Evolutionary conservation across 305 asterid genomes (phyloP).

Genomic region (Ruellia speciosa): DNA sequence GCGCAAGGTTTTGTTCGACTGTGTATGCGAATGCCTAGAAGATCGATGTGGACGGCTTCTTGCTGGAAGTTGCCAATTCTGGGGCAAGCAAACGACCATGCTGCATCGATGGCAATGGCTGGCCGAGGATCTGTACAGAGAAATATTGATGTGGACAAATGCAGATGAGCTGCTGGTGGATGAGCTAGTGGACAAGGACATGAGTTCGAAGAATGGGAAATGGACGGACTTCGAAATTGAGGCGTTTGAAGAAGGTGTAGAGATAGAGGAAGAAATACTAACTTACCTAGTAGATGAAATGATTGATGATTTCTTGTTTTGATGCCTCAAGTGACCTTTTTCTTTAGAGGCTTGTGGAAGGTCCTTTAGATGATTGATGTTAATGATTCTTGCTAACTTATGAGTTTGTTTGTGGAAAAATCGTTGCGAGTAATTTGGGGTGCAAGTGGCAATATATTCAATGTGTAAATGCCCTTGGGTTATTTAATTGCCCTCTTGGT

Average conservation of each 20-base stretch:
- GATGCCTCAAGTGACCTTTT: conserved; percentile 14
- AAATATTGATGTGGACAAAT: conserved; percentile 52
- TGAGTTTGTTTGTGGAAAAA: not conserved
- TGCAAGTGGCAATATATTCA: too few species aligned
- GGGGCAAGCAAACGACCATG: conserved; percentile 47
- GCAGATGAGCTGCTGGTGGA: conserved; percentile 78
- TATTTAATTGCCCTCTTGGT: too few species aligned
- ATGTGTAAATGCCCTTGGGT: not conserved
- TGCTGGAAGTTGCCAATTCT: conserved; percentile 37
- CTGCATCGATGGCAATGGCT: conserved; percentile 42
- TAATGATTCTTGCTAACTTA: not conserved
- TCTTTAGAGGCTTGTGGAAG: not conserved
- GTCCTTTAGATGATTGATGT: not conserved
- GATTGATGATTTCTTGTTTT: conserved; percentile 46
- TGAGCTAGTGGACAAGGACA: conserved; percentile 82
- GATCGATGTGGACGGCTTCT: conserved; percentile 30
- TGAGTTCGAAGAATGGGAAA: conserved; percentile 73
- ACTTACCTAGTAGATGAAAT: conserved; percentile 63
- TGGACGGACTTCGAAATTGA: conserved; percentile 75
- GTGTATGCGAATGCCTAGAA: conserved; percentile 57
- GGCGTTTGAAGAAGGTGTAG: conserved; percentile 73
- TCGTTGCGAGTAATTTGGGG: too few species aligned
- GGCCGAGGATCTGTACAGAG: conserved; percentile 72
- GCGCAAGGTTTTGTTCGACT: conserved; percentile 61
- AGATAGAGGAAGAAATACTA: conserved; percentile 59